Evolutionary conservation across 1,284 basidiomycete species (phyloP).

Genomic region (Inonotus obliquus): DNA sequence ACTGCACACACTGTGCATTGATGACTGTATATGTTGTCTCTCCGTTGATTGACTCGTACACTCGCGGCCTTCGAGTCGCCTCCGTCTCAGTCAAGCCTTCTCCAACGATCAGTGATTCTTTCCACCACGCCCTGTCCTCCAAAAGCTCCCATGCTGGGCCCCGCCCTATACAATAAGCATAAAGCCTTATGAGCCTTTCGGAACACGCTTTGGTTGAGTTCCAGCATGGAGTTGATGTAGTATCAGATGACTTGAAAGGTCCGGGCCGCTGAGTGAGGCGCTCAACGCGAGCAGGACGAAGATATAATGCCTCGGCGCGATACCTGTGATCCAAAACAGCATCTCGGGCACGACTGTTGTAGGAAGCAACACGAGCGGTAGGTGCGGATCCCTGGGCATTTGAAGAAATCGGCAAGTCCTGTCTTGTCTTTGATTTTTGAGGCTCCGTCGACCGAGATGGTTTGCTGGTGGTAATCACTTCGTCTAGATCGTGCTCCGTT

Average conservation of each 20-base stretch:
- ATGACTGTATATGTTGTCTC: slow-evolving; percentile 43
- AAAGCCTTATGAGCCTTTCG: slow-evolving; percentile 52
- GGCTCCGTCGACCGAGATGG: background rate
- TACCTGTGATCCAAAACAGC: slow-evolving; percentile 63
- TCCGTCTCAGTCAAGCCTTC: slow-evolving; percentile 11
- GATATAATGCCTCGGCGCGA: slow-evolving; percentile 54
- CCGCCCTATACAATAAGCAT: slow-evolving; percentile 64
- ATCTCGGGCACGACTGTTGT: slow-evolving; percentile 44
- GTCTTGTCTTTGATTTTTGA: slow-evolving; percentile 6
- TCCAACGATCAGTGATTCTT: slow-evolving; percentile 43
- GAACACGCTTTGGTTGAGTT: slow-evolving; percentile 38
- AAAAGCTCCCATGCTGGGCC: slow-evolving; percentile 70
- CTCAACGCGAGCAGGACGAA: slow-evolving; percentile 46
- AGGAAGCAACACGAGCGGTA: slow-evolving; percentile 25
- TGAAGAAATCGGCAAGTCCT: slow-evolving; percentile 7
- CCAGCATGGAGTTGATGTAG: slow-evolving; percentile 38
- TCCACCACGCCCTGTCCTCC: slow-evolving; percentile 74
- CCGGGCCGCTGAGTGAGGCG: slow-evolving; percentile 45
- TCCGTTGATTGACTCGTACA: slow-evolving; percentile 43
- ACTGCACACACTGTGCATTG: slow-evolving; percentile 40
- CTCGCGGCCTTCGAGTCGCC: slow-evolving; percentile 45
- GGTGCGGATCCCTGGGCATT: slow-evolving; percentile 15
- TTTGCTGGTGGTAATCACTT: background rate
- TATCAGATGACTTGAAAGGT: slow-evolving; percentile 38
- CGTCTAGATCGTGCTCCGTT: slow-evolving; percentile 12